A percentile compares a stretch with the other conserved stretches of the same genome.
These are phyloP conservation scores for Russula virescens DNA, from an alignment of 768 basidiomycete species.

Conservation along the genomic window DNA sequence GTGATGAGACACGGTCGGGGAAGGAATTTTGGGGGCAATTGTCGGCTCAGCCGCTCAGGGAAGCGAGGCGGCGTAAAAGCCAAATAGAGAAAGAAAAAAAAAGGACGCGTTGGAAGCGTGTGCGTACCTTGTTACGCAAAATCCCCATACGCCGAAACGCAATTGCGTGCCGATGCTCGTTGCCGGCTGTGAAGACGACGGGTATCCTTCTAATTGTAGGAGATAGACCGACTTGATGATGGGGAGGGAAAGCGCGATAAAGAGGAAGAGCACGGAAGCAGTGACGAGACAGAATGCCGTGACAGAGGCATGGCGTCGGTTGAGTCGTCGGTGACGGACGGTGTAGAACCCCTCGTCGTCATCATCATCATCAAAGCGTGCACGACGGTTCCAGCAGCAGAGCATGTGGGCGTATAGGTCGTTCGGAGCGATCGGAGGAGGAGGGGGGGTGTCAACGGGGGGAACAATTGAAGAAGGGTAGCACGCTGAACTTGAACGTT, in stretches of 20 bases:
- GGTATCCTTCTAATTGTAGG: constrained; percentile 41
- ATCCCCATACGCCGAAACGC: constrained; percentile 79
- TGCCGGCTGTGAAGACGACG: constrained; percentile 25
- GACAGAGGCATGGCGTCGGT: constrained; percentile 43
- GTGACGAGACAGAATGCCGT: constrained; percentile 47
- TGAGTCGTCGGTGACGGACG: constrained; percentile 24
- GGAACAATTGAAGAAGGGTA: neutral
- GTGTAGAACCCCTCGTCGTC: neutral
- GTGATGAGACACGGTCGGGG: neutral
- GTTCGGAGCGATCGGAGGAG: too few relatives aligned
- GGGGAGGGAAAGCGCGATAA: constrained; percentile 69
- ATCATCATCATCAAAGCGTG: neutral
- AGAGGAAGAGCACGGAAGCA: constrained; percentile 67
- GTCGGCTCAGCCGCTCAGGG: too few relatives aligned
- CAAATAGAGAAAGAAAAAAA: neutral
- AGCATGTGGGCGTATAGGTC: neutral
- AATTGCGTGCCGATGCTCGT: constrained; percentile 55
- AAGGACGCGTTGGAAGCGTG: neutral
- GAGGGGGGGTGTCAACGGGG: neutral
- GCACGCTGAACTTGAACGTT: too few relatives aligned
- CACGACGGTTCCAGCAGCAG: neutral
- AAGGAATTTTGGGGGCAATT: neutral
- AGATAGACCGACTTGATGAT: constrained; percentile 69
- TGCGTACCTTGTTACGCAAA: constrained; percentile 56
- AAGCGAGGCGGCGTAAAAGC: too few relatives aligned